Percentiles rank a stretch among this genome's conserved stretches.
These are phyloP conservation scores for Selenicereus undatus DNA, from an alignment of 148 eudicot genomes.

Conservation along the genomic window DNA sequence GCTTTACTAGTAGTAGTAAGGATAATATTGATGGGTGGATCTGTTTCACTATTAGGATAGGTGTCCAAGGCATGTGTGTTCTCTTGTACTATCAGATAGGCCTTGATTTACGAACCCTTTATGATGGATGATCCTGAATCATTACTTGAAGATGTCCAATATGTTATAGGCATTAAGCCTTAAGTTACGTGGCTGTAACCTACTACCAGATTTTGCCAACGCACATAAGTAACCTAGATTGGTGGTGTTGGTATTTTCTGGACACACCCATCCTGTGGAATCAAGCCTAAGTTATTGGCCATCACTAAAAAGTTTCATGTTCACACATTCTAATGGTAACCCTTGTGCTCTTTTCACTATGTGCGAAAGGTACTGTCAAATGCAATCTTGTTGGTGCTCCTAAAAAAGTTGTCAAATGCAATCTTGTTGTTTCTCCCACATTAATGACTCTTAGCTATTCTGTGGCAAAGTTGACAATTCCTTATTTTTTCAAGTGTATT, in stretches of 20 bases:
- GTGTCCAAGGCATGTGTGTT: background rate
- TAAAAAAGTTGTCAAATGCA: background rate
- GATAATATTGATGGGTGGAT: background rate
- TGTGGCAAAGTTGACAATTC: background rate
- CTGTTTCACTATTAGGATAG: background rate
- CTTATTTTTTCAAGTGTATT: background rate
- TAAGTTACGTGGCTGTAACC: background rate
- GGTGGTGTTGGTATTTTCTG: background rate
- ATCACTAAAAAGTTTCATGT: background rate
- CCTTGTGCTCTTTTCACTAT: background rate
- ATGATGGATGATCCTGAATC: background rate
- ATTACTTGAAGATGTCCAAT: background rate
- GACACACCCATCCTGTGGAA: background rate
- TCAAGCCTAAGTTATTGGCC: background rate
- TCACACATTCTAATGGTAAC: too few species aligned
- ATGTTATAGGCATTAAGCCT: background rate
- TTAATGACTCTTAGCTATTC: background rate
- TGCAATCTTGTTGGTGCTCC: too few species aligned
- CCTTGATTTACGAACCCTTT: background rate
- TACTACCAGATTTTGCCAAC: background rate
- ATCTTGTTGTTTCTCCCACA: background rate
- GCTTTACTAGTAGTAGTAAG: background rate
- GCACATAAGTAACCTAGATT: background rate
- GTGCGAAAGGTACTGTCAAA: too few species aligned
- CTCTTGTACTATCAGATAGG: background rate